Evolutionary conservation across 768 basidiomycete species (phyloP).

Genomic region (Pleurotus tuber-regium): DNA sequence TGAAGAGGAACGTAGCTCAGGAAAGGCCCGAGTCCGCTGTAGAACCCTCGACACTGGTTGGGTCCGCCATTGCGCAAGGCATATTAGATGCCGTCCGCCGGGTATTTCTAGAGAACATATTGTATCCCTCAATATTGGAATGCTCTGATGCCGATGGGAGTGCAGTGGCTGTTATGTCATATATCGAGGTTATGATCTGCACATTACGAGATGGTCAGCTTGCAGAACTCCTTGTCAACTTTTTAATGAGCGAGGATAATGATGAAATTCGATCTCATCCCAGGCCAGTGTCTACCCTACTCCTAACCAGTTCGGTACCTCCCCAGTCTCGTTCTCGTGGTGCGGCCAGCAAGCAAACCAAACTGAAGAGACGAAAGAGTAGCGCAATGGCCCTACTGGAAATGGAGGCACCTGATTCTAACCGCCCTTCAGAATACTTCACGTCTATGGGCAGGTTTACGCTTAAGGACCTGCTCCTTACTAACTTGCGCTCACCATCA

Average conservation of each 20-base stretch:
- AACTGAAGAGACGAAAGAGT: conserved; percentile 67
- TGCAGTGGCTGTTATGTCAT: conserved; percentile 93
- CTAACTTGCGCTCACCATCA: conserved; percentile 70
- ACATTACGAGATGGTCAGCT: conserved; percentile 70
- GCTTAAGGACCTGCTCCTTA: conserved; percentile 81
- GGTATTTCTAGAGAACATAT: conserved; percentile 88
- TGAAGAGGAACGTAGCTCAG: conserved; percentile 59
- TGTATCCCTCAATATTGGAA: conserved; percentile 91
- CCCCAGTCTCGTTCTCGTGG: conserved; percentile 28
- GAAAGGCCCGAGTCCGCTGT: conserved; percentile 29
- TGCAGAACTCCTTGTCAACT: conserved; percentile 68
- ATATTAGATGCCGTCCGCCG: conserved; percentile 80
- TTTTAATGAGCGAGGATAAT: conserved; percentile 84
- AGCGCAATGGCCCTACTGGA: conserved; percentile 91
- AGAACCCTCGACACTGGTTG: conserved; percentile 66
- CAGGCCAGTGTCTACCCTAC: conserved; percentile 43
- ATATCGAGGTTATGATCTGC: conserved; percentile 85
- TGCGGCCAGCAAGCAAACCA: conserved; percentile 37
- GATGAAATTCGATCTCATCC: conserved; percentile 50
- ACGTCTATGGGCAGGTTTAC: conserved; percentile 88
- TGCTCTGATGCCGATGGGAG: conserved; percentile 94
- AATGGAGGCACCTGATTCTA: conserved; percentile 74
- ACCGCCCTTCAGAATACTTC: conserved; percentile 76
- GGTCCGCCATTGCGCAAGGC: conserved; percentile 77
- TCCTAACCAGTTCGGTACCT: conserved; percentile 33